Evolutionary conservation across 208 protist genomes (phyloP), one percentile per base, ranked within the genome.

Genomic region (Naegleria fowleri): DNA sequence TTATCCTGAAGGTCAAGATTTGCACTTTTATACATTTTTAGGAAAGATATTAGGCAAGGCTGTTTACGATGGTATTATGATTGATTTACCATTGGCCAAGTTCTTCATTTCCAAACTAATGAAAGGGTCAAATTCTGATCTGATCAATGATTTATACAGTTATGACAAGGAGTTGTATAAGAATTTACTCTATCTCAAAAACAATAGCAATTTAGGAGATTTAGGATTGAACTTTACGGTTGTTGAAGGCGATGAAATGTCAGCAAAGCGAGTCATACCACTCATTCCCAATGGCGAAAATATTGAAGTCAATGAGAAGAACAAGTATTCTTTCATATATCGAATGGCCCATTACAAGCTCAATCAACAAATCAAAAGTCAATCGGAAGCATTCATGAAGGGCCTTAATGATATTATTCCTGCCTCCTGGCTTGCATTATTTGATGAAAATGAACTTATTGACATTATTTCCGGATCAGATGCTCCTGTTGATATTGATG

Each of bases 341-440:
- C 94, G 97, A 52, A 92, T 98, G n/a, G 95, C 96, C 0, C 93
- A 98, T 93, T 98, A 95, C 88, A 97, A 96, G 92, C 92, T 99
- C 19, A 98, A 98, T 91, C 93, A 92, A 41, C 96, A 98, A 92
- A 95, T 95, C 6, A 94, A 94, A 3, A 91, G 91, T 41, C 97
- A 98, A 92, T 96, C 94, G 59, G 92, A 92, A 33, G 97, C 97
- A 15, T 98, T 98, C 91, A 92, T 92, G 58, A 83, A 88, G 0
- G 97, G 97, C 16, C 94, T 99, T 51, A 90, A 93, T 58, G 36
- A 90, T 41, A 94, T 97, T 48, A 94, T 98, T 16, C 90, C 93
- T 83, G 91, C 90, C 5, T 94, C 90, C 79, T 96, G 95, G 91
- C 92, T 98, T 76, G 92, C 93, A 36, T 91, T 98, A 33, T 98